These are phyloP conservation scores for Candolleomyces aberdarensis DNA, from an alignment of 768 basidiomycete genomes.

Conservation along the genomic window DNA sequence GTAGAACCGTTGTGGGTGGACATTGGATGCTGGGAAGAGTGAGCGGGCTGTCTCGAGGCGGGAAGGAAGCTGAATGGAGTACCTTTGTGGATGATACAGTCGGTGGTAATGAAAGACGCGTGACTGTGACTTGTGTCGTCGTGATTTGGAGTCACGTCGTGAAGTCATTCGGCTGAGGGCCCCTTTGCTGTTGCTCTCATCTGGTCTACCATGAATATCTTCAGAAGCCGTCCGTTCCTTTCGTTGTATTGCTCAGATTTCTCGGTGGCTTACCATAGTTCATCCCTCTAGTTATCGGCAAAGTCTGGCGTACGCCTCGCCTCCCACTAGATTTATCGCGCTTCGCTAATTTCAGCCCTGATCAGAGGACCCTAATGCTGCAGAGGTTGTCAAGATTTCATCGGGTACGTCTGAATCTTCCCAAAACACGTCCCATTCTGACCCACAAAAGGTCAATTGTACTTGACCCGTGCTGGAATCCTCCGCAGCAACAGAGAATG, in stretches of 20 bases:
- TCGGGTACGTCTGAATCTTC: constrained; percentile 39
- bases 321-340: constrained; percentile 9
- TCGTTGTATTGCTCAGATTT: not conserved
- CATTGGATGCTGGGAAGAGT: not conserved
- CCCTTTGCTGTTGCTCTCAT: constrained; percentile 11
- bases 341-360: constrained; percentile 10
- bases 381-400: constrained; percentile 93
- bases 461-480: constrained; percentile 86
- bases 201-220: constrained; percentile 67
- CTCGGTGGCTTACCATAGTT: constrained; percentile 3
- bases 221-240: constrained; percentile 63
- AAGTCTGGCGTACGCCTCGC: constrained; percentile 83
- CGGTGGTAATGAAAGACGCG: not conserved
- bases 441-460: constrained; percentile 60
- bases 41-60: not conserved
- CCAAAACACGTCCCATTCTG: not conserved
- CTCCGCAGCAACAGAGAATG: constrained; percentile 93
- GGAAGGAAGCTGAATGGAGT: no score
- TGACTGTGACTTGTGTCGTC: constrained; percentile 17
- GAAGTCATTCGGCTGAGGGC: constrained; percentile 16
- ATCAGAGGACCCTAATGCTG: constrained; percentile 88
- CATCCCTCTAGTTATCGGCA: constrained; percentile 66
- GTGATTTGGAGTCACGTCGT: constrained; percentile 38
- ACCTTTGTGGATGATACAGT: not conserved
- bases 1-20: not conserved